These are phyloP conservation scores for Zizania palustris DNA, from an alignment of 202 grass and related monocot species.

Conservation along the genomic window DNA sequence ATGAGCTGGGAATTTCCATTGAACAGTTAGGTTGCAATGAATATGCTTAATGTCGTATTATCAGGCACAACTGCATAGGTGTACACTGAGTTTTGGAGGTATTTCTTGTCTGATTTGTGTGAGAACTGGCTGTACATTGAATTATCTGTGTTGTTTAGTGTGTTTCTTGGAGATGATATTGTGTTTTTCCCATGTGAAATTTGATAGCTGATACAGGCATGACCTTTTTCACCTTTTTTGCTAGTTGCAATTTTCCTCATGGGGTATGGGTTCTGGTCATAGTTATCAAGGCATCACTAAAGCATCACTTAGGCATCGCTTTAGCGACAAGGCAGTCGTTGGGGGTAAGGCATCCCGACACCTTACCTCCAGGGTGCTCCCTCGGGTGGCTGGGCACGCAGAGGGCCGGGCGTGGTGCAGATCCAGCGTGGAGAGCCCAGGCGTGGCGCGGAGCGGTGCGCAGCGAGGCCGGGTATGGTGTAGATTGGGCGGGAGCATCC, in stretches of 20 bases:
- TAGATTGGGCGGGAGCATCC: too few species aligned
- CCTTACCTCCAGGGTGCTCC: too few species aligned
- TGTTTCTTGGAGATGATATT: neutral
- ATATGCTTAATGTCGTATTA: neutral
- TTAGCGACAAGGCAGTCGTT: too few species aligned
- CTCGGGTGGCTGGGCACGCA: too few species aligned
- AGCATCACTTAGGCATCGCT: too few species aligned
- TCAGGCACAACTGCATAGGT: neutral
- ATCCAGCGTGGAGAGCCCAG: too few species aligned
- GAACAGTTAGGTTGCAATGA: neutral
- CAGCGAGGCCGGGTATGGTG: too few species aligned
- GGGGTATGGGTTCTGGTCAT: neutral
- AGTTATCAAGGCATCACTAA: too few species aligned
- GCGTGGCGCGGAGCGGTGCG: too few species aligned
- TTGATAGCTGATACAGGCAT: neutral
- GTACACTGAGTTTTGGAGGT: neutral
- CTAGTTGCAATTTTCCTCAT: neutral
- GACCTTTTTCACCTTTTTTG: neutral
- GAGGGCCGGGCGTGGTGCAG: too few species aligned
- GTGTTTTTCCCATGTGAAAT: neutral
- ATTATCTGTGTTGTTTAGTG: neutral
- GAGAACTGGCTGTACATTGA: neutral
- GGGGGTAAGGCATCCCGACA: too few species aligned
- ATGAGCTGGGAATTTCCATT: neutral
- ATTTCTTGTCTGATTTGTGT: constrained; percentile 1